Evolutionary conservation across 306 rosid species (phyloP), one percentile per base, ranked within the genome.

Genomic region (Trifolium repens): DNA sequence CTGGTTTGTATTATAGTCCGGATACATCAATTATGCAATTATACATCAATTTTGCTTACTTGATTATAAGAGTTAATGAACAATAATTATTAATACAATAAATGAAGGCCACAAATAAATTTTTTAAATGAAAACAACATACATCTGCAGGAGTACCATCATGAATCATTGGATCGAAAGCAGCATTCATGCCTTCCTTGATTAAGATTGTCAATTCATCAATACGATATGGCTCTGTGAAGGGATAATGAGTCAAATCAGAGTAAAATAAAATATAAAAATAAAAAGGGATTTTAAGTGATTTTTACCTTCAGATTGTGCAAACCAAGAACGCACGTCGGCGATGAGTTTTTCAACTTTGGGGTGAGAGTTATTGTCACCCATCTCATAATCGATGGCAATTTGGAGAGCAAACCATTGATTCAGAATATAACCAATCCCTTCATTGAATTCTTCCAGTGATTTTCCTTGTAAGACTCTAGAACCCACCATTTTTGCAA

Each of bases 361-460:
- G 37, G 42, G 69, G 43, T 67, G 81, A 4, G 6, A 32, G 35
- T 85, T 84, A 26, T 83, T 89, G 78, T 96, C 96, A 17, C 97
- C 96, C 93, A 96, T 87, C 66, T 92, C 87, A 72, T 90, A 90
- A 40, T 92, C 89, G 34, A 90, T 78, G 9, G 93, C 90, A 15
- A 80, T 37, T 8, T 73, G 91, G 57, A 90, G 90, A 5, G 91
- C 86, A 2, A 87, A 84, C 96, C 97, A 90, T 27, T 84, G 73
- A 9, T 59, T 78, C 15, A 89, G 30, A 61, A 84, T 54, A 40
- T 87, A 70, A 9, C 47, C 82, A 7, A 91, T 66, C 6, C 92
- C 94, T 79, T 87, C 92, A 10, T 46, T 79, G 75, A 89, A 87
- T 10, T 60, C 15, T 0, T 82, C 27, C 15, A 42, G 12, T 4